Conservation (phyloP, 2,329 filamentous ascomycete genomes). For the Fusarium papillatum region DNA sequence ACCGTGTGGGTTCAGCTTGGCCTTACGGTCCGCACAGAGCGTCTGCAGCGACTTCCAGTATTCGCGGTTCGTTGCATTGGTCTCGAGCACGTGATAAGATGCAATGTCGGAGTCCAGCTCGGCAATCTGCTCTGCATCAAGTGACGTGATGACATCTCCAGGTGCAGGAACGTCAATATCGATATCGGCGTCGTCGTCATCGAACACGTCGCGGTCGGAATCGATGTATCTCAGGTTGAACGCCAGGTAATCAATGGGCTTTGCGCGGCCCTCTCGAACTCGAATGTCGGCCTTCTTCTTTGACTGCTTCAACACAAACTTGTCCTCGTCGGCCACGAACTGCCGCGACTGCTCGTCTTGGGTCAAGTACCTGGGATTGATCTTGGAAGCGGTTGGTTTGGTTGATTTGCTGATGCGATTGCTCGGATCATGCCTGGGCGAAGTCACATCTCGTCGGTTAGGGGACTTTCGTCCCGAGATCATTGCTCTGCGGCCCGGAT, state of each 20-base stretch:
- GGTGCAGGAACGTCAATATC: slow-evolving; percentile 85
- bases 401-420: slow-evolving; percentile 68
- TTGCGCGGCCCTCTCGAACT: slow-evolving; percentile 90
- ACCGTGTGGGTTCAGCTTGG: slow-evolving; percentile 72
- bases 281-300: slow-evolving; percentile 99
- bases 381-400: slow-evolving; percentile 44
- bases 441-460: slow-evolving; percentile 63
- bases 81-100: slow-evolving; percentile 86
- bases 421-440: slow-evolving; percentile 67
- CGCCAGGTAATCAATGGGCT: slow-evolving; percentile 93
- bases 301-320: slow-evolving; percentile 94
- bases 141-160: slow-evolving; percentile 81
- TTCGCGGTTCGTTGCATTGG: slow-evolving; percentile 80
- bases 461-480: slow-evolving; percentile 61
- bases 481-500: slow-evolving; percentile 68
- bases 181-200: slow-evolving; percentile 83
- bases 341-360: slow-evolving; percentile 83
- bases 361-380: slow-evolving; percentile 66
- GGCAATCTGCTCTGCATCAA: slow-evolving; percentile 75
- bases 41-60: slow-evolving; percentile 95
- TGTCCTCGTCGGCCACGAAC: slow-evolving; percentile 95
- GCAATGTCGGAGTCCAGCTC: slow-evolving; percentile 87
- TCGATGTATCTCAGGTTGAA: slow-evolving; percentile 94
- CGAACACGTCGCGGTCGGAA: slow-evolving; percentile 84
- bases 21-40: slow-evolving; percentile 82